Percentiles rank a stretch among this genome's conserved stretches.
phyloP scores from a whole-genome alignment of 495 filamentous ascomycete genomes.

The Talaromyces proteolyticus region DNA sequence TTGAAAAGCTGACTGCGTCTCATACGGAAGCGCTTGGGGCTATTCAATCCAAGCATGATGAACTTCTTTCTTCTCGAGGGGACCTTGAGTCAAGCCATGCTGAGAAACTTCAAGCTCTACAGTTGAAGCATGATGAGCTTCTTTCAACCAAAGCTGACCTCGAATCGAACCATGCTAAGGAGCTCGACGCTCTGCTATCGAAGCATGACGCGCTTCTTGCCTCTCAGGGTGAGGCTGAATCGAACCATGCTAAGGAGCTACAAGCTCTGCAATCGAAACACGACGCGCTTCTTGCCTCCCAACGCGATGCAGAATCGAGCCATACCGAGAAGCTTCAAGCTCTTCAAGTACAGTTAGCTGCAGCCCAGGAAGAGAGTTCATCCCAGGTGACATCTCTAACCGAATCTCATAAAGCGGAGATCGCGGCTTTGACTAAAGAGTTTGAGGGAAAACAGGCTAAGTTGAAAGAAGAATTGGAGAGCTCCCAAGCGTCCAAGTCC shows the following conservation, averaged over 20 bases:
- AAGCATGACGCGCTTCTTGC: slow-evolving; percentile 33
- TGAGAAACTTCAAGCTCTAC: slow-evolving; percentile 19
- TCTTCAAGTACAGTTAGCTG: slow-evolving; percentile 28
- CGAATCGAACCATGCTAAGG: slow-evolving; percentile 25
- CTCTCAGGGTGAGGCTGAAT: no score
- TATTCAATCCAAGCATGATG: slow-evolving; percentile 34
- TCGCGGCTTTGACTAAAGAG: slow-evolving; percentile 28
- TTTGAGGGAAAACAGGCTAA: slow-evolving; percentile 27
- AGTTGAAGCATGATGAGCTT: slow-evolving; percentile 36
- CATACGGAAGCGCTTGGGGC: slow-evolving; percentile 25
- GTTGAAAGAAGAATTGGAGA: slow-evolving; percentile 29
- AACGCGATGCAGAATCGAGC: slow-evolving; percentile 26
- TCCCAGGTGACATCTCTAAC: slow-evolving; percentile 24
- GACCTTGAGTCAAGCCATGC: slow-evolving; percentile 30
- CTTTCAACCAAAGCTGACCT: no score
- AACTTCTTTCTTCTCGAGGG: slow-evolving; percentile 22
- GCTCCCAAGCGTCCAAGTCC: slow-evolving; percentile 21
- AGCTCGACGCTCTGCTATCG: slow-evolving; percentile 27
- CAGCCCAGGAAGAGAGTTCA: slow-evolving; percentile 24
- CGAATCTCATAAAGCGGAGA: slow-evolving; percentile 24
- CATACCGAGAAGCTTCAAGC: slow-evolving; percentile 26
- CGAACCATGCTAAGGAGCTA: no score
- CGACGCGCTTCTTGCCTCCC: slow-evolving; percentile 28
- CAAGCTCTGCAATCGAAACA: slow-evolving; percentile 36
- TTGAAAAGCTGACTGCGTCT: slow-evolving; percentile 27